These are phyloP conservation scores for Eremochloa ophiuroides DNA, from an alignment of 176 grass and related monocot species.

Conservation along the genomic window DNA sequence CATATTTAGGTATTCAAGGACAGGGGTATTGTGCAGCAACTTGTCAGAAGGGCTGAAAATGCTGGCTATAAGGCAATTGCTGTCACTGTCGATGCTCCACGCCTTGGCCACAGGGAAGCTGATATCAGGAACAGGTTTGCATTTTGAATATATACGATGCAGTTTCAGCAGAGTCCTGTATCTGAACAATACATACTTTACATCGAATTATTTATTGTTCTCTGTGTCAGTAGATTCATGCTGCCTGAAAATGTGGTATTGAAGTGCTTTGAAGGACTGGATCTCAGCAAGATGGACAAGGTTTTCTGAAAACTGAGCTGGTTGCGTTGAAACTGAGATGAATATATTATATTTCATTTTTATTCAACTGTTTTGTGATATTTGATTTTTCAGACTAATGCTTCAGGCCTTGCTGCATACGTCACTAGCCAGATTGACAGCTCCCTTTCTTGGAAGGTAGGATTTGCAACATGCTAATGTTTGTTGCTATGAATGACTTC, in stretches of 20 bases:
- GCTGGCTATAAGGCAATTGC: conserved; percentile 83
- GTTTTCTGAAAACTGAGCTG: conserved; percentile 23
- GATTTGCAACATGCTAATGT: background rate
- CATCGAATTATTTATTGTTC: background rate
- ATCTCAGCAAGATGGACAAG: conserved; percentile 72
- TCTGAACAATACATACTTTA: background rate
- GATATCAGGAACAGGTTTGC: conserved; percentile 81
- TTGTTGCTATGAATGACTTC: background rate
- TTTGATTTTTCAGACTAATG: conserved; percentile 49
- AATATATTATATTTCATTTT: background rate
- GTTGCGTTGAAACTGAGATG: background rate
- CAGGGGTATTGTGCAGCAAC: conserved; percentile 58
- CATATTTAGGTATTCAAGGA: conserved; percentile 76
- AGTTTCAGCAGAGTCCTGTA: background rate
- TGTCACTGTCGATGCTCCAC: conserved; percentile 77
- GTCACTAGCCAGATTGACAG: conserved; percentile 50
- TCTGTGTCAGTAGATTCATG: conserved; percentile 34
- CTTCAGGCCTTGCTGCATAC: conserved; percentile 61
- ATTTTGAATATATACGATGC: background rate
- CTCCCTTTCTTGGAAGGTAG: conserved; percentile 89
- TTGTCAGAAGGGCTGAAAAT: conserved; percentile 69
- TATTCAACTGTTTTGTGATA: background rate
- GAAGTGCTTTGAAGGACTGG: conserved; percentile 74
- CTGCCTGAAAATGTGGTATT: conserved; percentile 62
- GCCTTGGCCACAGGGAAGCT: conserved; percentile 80